Evolutionary conservation across 352 stramenopile genomes (phyloP).

Genomic region (Pythium sp.): DNA sequence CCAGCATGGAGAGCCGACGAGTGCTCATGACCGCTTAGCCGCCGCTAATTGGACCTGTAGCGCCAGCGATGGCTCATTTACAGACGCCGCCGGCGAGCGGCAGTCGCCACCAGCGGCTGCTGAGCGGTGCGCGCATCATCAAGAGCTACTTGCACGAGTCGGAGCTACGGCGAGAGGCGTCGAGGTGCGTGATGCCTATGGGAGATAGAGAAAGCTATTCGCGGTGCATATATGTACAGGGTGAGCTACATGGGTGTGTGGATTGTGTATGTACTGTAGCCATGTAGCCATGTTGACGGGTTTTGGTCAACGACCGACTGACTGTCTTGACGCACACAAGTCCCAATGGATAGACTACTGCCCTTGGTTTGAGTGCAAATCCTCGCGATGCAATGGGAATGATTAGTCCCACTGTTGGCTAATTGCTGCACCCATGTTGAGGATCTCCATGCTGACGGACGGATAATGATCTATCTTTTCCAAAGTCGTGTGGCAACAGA

Average conservation of each 20-base stretch:
- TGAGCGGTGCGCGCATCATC: slow-evolving; percentile 35
- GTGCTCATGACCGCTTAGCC: background rate
- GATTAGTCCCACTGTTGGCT: background rate
- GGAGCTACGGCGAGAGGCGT: slow-evolving; percentile 33
- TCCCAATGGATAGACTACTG: background rate
- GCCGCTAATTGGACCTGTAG: background rate
- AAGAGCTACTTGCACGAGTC: slow-evolving; percentile 50
- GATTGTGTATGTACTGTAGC: too few relatives aligned
- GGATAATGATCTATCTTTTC: too few relatives aligned
- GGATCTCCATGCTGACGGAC: too few relatives aligned
- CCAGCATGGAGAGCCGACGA: background rate
- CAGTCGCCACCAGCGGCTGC: slow-evolving; percentile 16
- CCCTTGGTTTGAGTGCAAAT: background rate
- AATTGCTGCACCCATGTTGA: background rate
- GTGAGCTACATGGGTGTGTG: too few relatives aligned
- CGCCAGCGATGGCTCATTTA: background rate
- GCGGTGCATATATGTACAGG: too few relatives aligned
- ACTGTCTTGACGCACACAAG: background rate
- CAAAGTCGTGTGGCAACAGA: too few relatives aligned
- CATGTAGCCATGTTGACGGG: background rate
- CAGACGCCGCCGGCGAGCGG: background rate
- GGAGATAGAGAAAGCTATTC: too few relatives aligned
- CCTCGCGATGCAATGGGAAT: background rate
- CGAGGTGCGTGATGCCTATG: slow-evolving; percentile 22
- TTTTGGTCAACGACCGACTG: background rate